Evolutionary conservation across 768 basidiomycete genomes (phyloP).

Genomic region (Pisolithus microcarpus): DNA sequence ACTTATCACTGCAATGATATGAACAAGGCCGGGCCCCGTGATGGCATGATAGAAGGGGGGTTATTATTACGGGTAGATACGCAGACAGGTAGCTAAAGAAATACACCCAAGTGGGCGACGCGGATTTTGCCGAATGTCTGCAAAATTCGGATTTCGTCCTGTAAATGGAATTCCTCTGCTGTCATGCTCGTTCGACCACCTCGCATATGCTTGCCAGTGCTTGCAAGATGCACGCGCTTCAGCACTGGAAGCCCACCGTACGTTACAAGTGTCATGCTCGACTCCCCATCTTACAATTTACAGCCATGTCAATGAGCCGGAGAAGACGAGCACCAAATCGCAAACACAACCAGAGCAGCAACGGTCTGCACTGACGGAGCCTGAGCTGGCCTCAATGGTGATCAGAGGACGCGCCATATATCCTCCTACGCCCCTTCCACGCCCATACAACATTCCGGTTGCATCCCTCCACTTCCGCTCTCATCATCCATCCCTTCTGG

Average conservation of each 20-base stretch:
- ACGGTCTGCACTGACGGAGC: slow-evolving; percentile 27
- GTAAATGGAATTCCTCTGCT: too few relatives aligned
- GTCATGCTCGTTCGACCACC: slow-evolving; percentile 24
- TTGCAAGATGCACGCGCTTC: slow-evolving; percentile 19
- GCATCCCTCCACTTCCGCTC: slow-evolving; percentile 81
- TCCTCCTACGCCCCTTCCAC: slow-evolving; percentile 48
- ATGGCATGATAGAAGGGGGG: too few relatives aligned
- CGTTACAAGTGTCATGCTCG: not conserved
- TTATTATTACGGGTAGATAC: too few relatives aligned
- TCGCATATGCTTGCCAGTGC: slow-evolving; percentile 10
- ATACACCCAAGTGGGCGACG: too few relatives aligned
- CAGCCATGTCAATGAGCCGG: not conserved
- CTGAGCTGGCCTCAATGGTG: slow-evolving; percentile 43
- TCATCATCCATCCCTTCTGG: slow-evolving; percentile 57
- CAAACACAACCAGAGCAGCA: not conserved
- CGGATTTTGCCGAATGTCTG: not conserved
- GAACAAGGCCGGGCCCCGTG: too few relatives aligned
- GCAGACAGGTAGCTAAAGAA: too few relatives aligned
- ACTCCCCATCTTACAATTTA: slow-evolving; percentile 1
- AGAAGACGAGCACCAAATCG: not conserved
- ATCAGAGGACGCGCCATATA: slow-evolving; percentile 57
- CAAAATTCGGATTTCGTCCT: too few relatives aligned
- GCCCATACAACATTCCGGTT: slow-evolving; percentile 65
- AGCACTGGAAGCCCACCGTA: slow-evolving; percentile 10
- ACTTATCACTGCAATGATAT: too few relatives aligned